phyloP scores from a whole-genome alignment of 306 rosid species.

The Quercus alba region DNA sequence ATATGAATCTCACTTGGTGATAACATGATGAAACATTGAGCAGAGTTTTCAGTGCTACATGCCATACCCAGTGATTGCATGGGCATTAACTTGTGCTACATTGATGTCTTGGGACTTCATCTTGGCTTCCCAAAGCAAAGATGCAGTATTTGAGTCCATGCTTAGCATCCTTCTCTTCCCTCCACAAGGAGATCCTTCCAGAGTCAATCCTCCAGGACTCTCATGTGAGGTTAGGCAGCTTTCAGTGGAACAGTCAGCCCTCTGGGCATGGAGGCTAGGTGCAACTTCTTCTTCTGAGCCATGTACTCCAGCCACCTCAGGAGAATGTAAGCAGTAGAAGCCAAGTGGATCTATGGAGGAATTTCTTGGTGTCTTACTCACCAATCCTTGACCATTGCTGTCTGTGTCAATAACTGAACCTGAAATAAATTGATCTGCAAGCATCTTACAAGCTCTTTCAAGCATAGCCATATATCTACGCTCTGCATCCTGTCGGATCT shows the following conservation, averaged over 20 bases:
- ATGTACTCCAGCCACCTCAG: constrained; percentile 45
- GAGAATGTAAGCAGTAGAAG: constrained; percentile 8
- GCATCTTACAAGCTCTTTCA: constrained; percentile 98
- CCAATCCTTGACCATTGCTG: constrained; percentile 57
- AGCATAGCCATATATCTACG: constrained; percentile 91
- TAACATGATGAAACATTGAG: constrained; percentile 25
- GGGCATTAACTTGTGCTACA: constrained; percentile 56
- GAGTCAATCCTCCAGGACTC: constrained; percentile 65
- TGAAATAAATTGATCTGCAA: constrained; percentile 88
- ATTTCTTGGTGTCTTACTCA: constrained; percentile 22
- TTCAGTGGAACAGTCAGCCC: constrained; percentile 94
- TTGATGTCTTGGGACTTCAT: constrained; percentile 43
- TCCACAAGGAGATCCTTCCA: constrained; percentile 71
- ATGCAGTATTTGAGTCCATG: neutral
- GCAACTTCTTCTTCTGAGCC: constrained; percentile 58
- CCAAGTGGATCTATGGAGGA: no score
- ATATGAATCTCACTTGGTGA: constrained; percentile 21
- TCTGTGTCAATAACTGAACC: constrained; percentile 67
- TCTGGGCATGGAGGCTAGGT: constrained; percentile 44
- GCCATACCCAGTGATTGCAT: constrained; percentile 57
- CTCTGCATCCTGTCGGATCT: constrained; percentile 92
- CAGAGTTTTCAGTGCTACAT: constrained; percentile 44
- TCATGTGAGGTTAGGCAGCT: constrained; percentile 94
- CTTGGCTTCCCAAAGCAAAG: constrained; percentile 3
- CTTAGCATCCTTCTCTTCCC: constrained; percentile 49